Conservation (phyloP, 331 rosid genomes). For the Quercus lobata region DNA sequence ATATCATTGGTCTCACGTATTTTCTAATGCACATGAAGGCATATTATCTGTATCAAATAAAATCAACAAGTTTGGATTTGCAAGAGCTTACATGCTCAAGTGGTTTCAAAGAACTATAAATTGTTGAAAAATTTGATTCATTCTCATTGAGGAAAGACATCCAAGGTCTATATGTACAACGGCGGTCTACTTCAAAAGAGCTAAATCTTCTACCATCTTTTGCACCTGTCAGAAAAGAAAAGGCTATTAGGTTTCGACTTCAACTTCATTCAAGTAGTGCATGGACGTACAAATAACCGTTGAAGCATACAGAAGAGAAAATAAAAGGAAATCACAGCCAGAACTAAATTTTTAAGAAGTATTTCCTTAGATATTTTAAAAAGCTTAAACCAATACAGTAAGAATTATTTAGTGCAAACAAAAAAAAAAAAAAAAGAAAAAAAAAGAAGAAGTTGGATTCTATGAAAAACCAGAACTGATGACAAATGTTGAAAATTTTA, state of each 20-base stretch:
- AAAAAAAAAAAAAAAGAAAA: too few species aligned
- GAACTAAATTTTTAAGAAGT: background rate
- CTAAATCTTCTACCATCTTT: constrained; percentile 17
- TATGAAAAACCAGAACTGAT: background rate
- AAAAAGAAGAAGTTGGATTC: background rate
- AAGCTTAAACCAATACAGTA: background rate
- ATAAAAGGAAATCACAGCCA: background rate
- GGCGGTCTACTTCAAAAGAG: constrained; percentile 29
- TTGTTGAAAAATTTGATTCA: constrained; percentile 25
- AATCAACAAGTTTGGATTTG: background rate
- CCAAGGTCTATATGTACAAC: constrained; percentile 25
- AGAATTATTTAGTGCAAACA: background rate
- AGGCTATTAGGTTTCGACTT: background rate
- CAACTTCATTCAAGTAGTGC: background rate
- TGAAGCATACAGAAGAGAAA: background rate
- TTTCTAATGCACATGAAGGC: background rate
- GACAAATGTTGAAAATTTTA: background rate
- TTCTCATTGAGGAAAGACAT: constrained; percentile 12
- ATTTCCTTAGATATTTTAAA: background rate
- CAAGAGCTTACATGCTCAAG: constrained; percentile 42
- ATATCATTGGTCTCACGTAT: background rate
- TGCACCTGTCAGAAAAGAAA: constrained; percentile 21
- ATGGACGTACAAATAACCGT: background rate
- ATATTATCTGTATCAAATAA: background rate
- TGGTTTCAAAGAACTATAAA: constrained; percentile 25